These are phyloP conservation scores for Microsporum audouinii DNA, from an alignment of 2,329 filamentous ascomycete species.

Conservation along the genomic window DNA sequence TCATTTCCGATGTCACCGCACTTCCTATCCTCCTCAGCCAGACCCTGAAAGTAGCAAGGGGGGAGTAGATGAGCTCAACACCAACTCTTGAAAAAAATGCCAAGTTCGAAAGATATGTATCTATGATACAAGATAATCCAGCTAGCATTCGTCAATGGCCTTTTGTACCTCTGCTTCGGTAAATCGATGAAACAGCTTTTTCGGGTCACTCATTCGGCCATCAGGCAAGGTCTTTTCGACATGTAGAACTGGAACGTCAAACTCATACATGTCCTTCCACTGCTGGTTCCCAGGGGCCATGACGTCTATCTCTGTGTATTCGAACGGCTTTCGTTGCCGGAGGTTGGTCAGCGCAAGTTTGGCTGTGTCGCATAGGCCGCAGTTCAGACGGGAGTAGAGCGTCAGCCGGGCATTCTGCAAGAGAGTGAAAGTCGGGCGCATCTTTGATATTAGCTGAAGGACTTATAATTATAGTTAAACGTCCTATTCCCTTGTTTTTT, in stretches of 20 bases:
- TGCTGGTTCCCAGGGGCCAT: conserved; percentile 42
- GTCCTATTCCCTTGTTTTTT: not conserved
- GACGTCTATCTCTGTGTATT: conserved; percentile 49
- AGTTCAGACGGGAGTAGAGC: conserved; percentile 50
- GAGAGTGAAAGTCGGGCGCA: conserved; percentile 18
- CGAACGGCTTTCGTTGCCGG: conserved; percentile 42
- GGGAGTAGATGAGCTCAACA: conserved; percentile 8
- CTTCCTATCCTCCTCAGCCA: conserved; percentile 33
- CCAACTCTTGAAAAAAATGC: not conserved
- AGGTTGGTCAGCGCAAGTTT: conserved; percentile 46
- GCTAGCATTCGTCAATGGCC: conserved; percentile 38
- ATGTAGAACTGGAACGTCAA: conserved; percentile 54
- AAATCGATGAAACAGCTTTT: conserved; percentile 54
- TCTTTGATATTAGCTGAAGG: not conserved
- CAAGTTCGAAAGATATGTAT: not conserved
- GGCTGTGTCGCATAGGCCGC: conserved; percentile 50
- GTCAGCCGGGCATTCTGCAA: conserved; percentile 38
- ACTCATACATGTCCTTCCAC: conserved; percentile 53
- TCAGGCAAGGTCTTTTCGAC: conserved; percentile 37
- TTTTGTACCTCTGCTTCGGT: conserved; percentile 45
- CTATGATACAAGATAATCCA: conserved; percentile 2
- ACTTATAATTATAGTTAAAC: not conserved
- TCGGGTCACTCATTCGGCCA: conserved; percentile 45
- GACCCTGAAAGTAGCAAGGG: conserved; percentile 26
- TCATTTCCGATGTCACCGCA: conserved; percentile 37